These are phyloP conservation scores for Paecilomyces variotii DNA, from an alignment of 2,329 filamentous ascomycete genomes.

Conservation along the genomic window DNA sequence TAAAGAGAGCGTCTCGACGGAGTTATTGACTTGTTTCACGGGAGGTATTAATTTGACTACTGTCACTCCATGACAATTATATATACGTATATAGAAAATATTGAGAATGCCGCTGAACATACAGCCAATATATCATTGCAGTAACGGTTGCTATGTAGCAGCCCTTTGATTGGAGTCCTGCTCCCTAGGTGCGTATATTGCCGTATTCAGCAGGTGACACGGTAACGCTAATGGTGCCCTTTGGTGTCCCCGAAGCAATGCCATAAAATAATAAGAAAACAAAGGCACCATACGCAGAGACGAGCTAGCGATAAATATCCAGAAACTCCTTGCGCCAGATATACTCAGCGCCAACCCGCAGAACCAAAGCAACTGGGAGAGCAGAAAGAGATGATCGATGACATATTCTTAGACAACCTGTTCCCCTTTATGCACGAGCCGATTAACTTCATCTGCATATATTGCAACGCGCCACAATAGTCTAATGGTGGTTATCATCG, in stretches of 20 bases:
- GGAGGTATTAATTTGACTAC: too few relatives aligned
- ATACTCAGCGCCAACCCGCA: neutral
- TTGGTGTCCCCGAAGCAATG: too few relatives aligned
- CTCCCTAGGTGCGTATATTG: neutral
- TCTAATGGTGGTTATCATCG: slow-evolving; percentile 23
- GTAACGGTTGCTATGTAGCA: too few relatives aligned
- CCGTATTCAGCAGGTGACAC: neutral
- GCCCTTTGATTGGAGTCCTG: too few relatives aligned
- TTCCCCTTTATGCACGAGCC: neutral
- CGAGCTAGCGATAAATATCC: neutral
- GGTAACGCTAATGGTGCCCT: neutral
- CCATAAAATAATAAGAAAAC: neutral
- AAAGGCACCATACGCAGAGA: neutral
- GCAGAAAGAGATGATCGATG: neutral
- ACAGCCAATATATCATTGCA: too few relatives aligned
- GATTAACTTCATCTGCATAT: neutral
- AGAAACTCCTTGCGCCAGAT: neutral
- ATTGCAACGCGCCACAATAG: neutral
- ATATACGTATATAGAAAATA: neutral
- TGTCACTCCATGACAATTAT: too few relatives aligned
- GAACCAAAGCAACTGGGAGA: neutral
- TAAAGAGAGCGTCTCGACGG: too few relatives aligned
- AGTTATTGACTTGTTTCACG: too few relatives aligned
- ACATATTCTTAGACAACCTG: neutral
- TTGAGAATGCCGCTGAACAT: too few relatives aligned